Evolutionary conservation across 352 stramenopile genomes (phyloP), one percentile per base, ranked within the genome.

Genomic region (Phytophthora meadii): DNA sequence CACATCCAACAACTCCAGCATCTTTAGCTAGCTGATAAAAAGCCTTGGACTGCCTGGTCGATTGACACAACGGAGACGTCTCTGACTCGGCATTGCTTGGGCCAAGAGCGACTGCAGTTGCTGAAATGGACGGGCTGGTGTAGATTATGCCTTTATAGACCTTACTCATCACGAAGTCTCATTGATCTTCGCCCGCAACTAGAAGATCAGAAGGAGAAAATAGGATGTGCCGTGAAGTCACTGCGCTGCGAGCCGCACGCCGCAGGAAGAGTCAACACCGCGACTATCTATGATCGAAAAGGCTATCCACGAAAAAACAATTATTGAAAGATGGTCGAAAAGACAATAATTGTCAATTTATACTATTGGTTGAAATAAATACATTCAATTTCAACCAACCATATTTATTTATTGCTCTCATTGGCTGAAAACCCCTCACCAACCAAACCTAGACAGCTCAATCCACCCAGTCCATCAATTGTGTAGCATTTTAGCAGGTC

Each of bases 371-470:
- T 61, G 24, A 53, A 61, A 36, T 14, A 1, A 15, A 3, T 14
- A 4, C n/a, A 1, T 39, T 24, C 28, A 53, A 50, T 65, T 55
- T 49, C 25, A 15, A 8, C 56, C 25, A 65, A 59, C 47, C 27
- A 8, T 7, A 11, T 60, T 1, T 25, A 14, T 47, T 5, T 10
- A n/a, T 15, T 0, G 22, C 11, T 28, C 34, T 54, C 24, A 68
- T 69, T 69, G 61, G 61, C 53, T 8, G 11, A 65, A 49, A 65
- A 48, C 15, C 46, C 45, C n/a, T 3, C 54, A 64, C 62, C 53
- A 69, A 69, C 61, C 61, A 69, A 68, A 53, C 32, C 24, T 7
- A 52, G 15, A n/a, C 25, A 12, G n/a, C 40, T 50, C 6, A 12
- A 30, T 62, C 53, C 52, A 62, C 36, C 47, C 55, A 71, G 39